A percentile compares a stretch with the other conserved stretches of the same genome.
These are phyloP conservation scores for Arthrobotrys conoides DNA, from an alignment of 2,329 filamentous ascomycete species.

Conservation along the genomic window DNA sequence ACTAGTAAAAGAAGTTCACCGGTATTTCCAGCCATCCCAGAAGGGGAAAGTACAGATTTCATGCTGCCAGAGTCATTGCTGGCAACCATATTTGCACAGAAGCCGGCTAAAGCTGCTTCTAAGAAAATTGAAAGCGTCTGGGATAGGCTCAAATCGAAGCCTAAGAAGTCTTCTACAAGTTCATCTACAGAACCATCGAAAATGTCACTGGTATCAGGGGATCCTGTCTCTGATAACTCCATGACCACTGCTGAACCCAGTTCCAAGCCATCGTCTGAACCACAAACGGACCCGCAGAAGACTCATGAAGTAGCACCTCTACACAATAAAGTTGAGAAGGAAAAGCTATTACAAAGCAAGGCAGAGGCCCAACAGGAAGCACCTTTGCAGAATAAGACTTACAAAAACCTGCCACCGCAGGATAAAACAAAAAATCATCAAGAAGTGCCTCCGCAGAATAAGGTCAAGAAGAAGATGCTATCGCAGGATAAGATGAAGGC, in stretches of 20 bases:
- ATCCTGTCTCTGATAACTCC: constrained; percentile 32
- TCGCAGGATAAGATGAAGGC: not conserved
- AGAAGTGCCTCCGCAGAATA: not conserved
- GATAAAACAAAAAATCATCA: not conserved
- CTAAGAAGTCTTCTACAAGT: constrained; percentile 6
- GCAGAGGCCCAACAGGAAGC: not conserved
- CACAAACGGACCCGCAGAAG: not conserved
- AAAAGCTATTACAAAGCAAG: too few relatives aligned
- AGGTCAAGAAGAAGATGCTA: not conserved
- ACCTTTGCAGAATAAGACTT: too few relatives aligned
- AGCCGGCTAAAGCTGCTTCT: not conserved
- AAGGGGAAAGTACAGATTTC: not conserved
- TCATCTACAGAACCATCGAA: constrained; percentile 38
- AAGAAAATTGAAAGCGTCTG: constrained; percentile 50
- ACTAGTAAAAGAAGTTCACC: too few relatives aligned
- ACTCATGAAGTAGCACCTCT: not conserved
- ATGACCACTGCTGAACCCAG: constrained; percentile 32
- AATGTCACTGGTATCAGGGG: constrained; percentile 27
- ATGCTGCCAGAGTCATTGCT: constrained; percentile 34
- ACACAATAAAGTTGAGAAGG: too few relatives aligned
- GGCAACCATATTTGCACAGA: not conserved
- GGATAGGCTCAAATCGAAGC: constrained; percentile 42
- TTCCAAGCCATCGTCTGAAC: constrained; percentile 27
- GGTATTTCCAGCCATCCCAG: not conserved
- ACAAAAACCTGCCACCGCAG: too few relatives aligned